These are phyloP conservation scores for Citrus glauca DNA, from an alignment of 345 rosid genomes.

Conservation along the genomic window DNA sequence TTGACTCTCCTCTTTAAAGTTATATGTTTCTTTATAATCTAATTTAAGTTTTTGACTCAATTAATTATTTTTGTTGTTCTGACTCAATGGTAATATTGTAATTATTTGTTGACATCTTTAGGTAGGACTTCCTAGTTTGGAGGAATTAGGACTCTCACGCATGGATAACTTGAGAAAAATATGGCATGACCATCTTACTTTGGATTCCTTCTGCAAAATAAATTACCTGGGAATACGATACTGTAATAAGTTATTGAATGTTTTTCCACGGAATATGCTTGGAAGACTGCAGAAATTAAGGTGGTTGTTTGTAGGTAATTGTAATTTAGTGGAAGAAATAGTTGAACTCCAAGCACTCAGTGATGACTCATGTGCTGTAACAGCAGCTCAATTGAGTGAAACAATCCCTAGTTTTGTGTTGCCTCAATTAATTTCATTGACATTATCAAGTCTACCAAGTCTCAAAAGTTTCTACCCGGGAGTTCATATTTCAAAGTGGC, in stretches of 20 bases:
- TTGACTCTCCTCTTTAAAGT: too few relatives aligned
- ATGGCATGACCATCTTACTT: neutral
- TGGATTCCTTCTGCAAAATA: neutral
- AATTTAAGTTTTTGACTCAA: too few relatives aligned
- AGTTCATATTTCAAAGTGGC: neutral
- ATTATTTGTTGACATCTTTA: neutral
- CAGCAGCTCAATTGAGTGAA: neutral
- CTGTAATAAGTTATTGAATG: neutral
- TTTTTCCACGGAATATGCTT: neutral
- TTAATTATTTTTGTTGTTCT: too few relatives aligned
- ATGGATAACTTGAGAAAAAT: neutral
- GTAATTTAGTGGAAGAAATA: constrained; percentile 14
- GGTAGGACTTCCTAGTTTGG: neutral
- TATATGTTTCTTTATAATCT: too few relatives aligned
- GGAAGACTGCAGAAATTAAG: neutral
- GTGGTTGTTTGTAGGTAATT: neutral
- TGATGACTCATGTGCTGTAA: neutral
- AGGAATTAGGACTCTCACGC: neutral
- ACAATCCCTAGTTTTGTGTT: neutral
- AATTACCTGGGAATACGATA: neutral
- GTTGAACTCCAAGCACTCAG: neutral
- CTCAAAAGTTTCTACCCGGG: neutral
- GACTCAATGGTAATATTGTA: too few relatives aligned
- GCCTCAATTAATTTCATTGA: neutral
- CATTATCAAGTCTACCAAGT: neutral